Evolutionary conservation across 1,139 yeast genomes (phyloP), one percentile per base, ranked within the genome.

Genomic region (Saccharomyces hybrid): DNA sequence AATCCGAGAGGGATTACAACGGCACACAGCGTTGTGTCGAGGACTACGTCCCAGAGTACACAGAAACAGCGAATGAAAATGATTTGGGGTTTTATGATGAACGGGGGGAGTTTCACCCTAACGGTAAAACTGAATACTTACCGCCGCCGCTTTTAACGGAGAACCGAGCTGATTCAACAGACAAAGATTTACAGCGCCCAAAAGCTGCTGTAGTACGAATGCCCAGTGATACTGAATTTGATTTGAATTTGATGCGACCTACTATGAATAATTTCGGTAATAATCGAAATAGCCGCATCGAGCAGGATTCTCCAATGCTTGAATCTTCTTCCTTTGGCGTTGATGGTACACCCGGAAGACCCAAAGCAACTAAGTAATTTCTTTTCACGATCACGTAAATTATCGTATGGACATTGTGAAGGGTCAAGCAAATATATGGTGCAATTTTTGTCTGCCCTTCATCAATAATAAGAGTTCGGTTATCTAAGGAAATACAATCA

Each of bases 81-180:
- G 96, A 89, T 65, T 81, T 86, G 69, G 96, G 96, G 0, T 86
- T 80, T 68, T 89, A 88, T 65, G 96, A 88, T 68, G 73, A 73
- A 32, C 71, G 76, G 47, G 97, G 97, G 1, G 78, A 70, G 55
- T 79, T 78, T 65, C 77, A 77, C 54, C 54, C 61, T 28, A 64
- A 64, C 42, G 53, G 55, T 14, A 63, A 64, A 52, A 50, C 61
- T 7, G 64, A 63, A 48, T 58, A 58, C 51, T 51, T 61, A n/a
- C 62, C 66, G 27, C 65, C 66, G n/a, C 66, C 66, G 25, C 32
- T 58, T 6, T 51, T 61, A 32, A 56, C 42, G 23, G 55, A 47
- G 27, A 14, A 53, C 5, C 54, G 50, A 14, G 52, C 55, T 7
- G 51, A 48, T 9, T 55, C 60, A 11, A 31, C 52, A 3, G 28